Base-by-base conservation (phyloP, 169 alveolate genomes). In the Cardiosporidium cionae region DNA sequence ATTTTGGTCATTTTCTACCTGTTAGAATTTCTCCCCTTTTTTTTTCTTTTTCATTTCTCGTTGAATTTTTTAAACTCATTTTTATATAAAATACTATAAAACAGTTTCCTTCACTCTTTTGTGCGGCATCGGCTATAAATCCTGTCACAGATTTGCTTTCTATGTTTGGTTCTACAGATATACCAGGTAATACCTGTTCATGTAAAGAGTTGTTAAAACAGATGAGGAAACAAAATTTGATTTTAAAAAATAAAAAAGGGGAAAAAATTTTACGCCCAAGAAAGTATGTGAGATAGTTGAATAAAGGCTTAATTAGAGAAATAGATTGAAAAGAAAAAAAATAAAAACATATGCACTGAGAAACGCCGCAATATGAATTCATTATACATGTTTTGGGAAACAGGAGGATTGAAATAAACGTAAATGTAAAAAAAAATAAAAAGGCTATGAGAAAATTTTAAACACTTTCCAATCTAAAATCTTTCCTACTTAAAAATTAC, bases 121-220 rank as follows among this genome's bases (percentile, higher is more conserved):
- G 65, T 32, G 80, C 80, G 28, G 80, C 80, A 22, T 64, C 80
- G 23, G 35, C 80, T 27, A 52, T 74, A 22, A 74, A 74, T 65
- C 80, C 80, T 35, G 80, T 74, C 65, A 65, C 80, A 9, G 32
- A 74, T 28, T 28, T 74, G 16, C 44, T 70, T 33, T 62, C 68
- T 25, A 74, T 74, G 80, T 32, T 31, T 23, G 25, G 53, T 1
- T 25, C 68, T 3, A 32, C 68, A 7, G 80, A 74, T 7, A 74
- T 74, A 9, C 80, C 80, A 0, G 80, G 80, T 74, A 32, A 7
- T 53, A 1, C 32, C 7, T 28, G 53, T n/a, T n/a, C n/a, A n/a
- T n/a, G n/a, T n/a, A n/a, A n/a, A n/a, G n/a, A n/a, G n/a, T n/a
- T n/a, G 53, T 36, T 27, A 35, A 0, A 3, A 0, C 29, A 6